phyloP scores from a whole-genome alignment of 495 filamentous ascomycete species.

The Hyaloscypha variabilis region DNA sequence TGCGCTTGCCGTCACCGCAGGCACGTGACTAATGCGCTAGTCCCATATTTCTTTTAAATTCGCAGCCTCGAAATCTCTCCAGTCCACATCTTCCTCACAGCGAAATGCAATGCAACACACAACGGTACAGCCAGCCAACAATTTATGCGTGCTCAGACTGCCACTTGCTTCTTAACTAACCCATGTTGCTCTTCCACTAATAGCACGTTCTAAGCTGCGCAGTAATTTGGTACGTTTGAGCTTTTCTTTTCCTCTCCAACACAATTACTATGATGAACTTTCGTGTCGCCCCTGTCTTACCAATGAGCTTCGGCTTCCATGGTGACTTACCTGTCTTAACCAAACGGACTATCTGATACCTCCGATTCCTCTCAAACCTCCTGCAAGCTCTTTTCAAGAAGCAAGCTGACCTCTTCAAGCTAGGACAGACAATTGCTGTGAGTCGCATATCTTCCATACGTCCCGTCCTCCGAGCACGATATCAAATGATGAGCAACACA shows the following conservation, averaged over 20 bases:
- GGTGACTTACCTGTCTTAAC: conserved; percentile 38
- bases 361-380: not conserved
- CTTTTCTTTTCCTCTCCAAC: not conserved
- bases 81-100: not conserved
- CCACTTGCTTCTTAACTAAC: not conserved
- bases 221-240: not conserved
- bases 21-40: not conserved
- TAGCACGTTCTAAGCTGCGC: not conserved
- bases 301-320: conserved; percentile 32
- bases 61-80: not conserved
- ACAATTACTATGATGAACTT: conserved; percentile 33
- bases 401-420: conserved; percentile 19
- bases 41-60: not conserved
- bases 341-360: conserved; percentile 38
- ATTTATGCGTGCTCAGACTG: not conserved
- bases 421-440: conserved; percentile 15
- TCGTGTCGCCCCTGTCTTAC: conserved; percentile 40
- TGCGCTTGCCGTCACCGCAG: too few relatives aligned
- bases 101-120: not conserved
- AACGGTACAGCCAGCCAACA: not conserved
- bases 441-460: conserved; percentile 13
- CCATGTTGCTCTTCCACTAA: not conserved
- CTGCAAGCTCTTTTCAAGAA: not conserved
- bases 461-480: conserved; percentile 2
- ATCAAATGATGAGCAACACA: conserved; percentile 35